phyloP scores from a whole-genome alignment of 371 early-diverging fungal genomes.

The Apophysomyces variabilis region DNA sequence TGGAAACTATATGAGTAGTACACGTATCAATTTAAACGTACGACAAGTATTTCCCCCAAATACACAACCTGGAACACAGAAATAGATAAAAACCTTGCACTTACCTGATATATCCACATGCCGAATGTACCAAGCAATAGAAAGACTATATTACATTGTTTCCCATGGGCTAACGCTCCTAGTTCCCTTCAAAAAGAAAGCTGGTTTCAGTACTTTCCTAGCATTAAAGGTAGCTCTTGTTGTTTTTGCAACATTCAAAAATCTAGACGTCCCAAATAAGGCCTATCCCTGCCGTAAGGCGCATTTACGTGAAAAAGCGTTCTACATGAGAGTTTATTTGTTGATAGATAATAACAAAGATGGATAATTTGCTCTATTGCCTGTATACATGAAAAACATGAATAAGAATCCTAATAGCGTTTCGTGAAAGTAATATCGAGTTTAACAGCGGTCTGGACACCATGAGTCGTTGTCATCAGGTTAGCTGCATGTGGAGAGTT shows the following conservation, averaged over 20 bases:
- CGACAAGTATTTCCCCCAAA: constrained; percentile 62
- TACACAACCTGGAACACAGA: neutral
- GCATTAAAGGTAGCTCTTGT: no score
- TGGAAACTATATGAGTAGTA: constrained; percentile 58
- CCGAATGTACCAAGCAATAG: neutral
- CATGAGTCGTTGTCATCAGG: neutral
- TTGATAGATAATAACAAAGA: neutral
- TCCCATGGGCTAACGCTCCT: no score
- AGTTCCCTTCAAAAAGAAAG: no score
- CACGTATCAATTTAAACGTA: constrained; percentile 79
- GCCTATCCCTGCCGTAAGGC: no score
- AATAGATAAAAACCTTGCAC: neutral
- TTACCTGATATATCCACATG: neutral
- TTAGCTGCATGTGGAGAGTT: constrained; percentile 23
- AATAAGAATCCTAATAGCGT: constrained; percentile 10
- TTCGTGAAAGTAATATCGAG: constrained; percentile 6
- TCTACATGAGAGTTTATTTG: no score
- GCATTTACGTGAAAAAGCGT: no score
- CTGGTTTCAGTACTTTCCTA: no score
- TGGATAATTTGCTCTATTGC: neutral
- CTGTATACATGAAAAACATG: no score
- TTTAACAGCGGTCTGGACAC: constrained; percentile 8
- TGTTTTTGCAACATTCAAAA: no score
- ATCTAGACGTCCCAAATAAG: no score
- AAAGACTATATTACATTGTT: no score